Evolutionary conservation across 495 filamentous ascomycete genomes (phyloP), one percentile per base, ranked within the genome.

Genomic region (Xylaria scruposa): DNA sequence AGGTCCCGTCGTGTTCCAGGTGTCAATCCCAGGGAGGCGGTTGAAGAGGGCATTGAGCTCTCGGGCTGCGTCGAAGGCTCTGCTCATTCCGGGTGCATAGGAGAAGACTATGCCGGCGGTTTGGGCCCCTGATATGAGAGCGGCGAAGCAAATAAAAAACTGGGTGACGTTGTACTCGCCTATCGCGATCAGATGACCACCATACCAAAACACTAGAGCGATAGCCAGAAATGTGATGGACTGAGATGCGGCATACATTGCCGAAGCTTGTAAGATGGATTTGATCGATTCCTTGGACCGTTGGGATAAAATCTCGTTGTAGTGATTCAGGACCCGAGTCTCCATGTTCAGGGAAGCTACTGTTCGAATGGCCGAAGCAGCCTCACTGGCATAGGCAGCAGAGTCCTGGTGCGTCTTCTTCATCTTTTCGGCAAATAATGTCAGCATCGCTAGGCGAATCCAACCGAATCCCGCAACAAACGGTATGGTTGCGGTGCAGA

Each of bases 361-460:
- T 24, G 95, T 98, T 56, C 94, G 91, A 76, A 97, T 97, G 38
- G 94, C 91, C 17, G 90, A 91, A 56, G 93, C 94, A 46, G 94
- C 94, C 79, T 98, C 95, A 72, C 93, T 96, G 33, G 95, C 95
- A 78, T 91, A 97, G 75, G 88, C 89, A 26, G 94, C 94, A 65
- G 91, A 94, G 26, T 83, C 80, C 73, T 92, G 87, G 69, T 96
- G 95, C 0, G 91, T 91, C 26, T 83, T 79, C 84, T 96, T 97
- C 1, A 87, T 13, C 91, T 88, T 0, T 82, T 81, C 76, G 95
- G 91, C 78, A 96, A 95, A 59, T 88, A 85, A 7, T 51, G 91
- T 88, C 24, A 97, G 87, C 85, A 83, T 81, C 78, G 78, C 78
- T 81, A 97, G 94, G 7, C 94, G 90, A 81, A 93, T 90, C 84